These are phyloP conservation scores for Sextonia rubra DNA, from an alignment of 164 flowering plant species.

Conservation along the genomic window DNA sequence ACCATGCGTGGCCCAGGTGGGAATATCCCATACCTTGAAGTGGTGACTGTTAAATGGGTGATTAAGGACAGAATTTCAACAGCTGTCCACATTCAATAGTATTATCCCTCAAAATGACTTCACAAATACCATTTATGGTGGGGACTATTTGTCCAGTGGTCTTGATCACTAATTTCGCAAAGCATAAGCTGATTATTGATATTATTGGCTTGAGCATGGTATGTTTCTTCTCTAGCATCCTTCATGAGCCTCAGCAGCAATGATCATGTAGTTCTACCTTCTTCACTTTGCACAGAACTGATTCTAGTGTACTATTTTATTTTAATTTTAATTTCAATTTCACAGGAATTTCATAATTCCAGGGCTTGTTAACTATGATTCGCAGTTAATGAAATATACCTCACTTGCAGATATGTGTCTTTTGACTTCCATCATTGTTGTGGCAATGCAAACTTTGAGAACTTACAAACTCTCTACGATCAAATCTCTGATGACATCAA, in stretches of 20 bases:
- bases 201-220: background rate
- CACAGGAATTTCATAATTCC: background rate
- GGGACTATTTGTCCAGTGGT: no score
- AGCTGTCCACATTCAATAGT: no score
- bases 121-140: no score
- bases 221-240: background rate
- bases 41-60: no score
- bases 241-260: no score
- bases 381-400: background rate
- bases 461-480: conserved; percentile 61
- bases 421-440: conserved; percentile 88
- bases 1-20: no score
- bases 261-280: background rate
- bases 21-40: no score
- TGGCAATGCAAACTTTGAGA: conserved; percentile 63
- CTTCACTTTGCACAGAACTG: background rate
- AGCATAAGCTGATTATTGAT: no score
- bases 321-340: background rate
- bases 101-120: no score
- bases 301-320: no score
- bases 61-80: no score
- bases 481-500: conserved; percentile 62
- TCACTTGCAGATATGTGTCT: conserved; percentile 65
- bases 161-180: no score
- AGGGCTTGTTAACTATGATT: background rate